Evolutionary conservation across 306 rosid genomes (phyloP).

Genomic region (Vigna reflexopilosa): DNA sequence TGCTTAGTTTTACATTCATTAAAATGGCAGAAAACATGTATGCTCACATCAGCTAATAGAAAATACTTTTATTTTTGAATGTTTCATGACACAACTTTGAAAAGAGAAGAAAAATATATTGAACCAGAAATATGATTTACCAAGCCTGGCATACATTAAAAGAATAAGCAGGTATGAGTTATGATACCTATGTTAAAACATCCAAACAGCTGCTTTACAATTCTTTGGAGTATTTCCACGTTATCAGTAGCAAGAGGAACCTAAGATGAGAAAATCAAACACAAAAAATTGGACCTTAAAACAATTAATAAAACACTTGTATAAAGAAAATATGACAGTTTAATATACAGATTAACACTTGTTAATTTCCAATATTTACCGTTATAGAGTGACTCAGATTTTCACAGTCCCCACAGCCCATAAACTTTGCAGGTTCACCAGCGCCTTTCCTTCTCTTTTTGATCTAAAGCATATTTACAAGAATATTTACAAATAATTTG

Average conservation of each 20-base stretch:
- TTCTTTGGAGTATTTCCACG: constrained; percentile 82
- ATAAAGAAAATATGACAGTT: constrained; percentile 14
- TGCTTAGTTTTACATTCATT: constrained; percentile 13
- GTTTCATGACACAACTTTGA: not conserved
- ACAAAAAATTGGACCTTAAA: constrained; percentile 41
- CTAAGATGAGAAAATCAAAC: constrained; percentile 51
- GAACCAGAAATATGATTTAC: not conserved
- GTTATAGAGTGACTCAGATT: constrained; percentile 90
- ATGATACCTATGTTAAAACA: constrained; percentile 70
- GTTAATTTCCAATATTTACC: constrained; percentile 56
- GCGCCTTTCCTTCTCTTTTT: constrained; percentile 88
- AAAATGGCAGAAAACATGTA: constrained; percentile 24
- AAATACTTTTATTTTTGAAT: not conserved
- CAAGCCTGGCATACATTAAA: constrained; percentile 9
- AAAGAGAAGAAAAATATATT: not conserved
- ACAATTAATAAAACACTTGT: constrained; percentile 1
- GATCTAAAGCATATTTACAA: constrained; percentile 55
- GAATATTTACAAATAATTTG: constrained; percentile 18
- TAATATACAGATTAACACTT: constrained; percentile 19
- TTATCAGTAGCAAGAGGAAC: constrained; percentile 90
- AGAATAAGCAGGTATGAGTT: constrained; percentile 19
- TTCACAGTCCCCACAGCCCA: constrained; percentile 98
- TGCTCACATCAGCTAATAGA: not conserved
- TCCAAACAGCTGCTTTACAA: constrained; percentile 80
- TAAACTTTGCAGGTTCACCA: constrained; percentile 82